phyloP scores from a whole-genome alignment of 2,329 filamentous ascomycete species.

The Colletotrichum neosansevieriae region DNA sequence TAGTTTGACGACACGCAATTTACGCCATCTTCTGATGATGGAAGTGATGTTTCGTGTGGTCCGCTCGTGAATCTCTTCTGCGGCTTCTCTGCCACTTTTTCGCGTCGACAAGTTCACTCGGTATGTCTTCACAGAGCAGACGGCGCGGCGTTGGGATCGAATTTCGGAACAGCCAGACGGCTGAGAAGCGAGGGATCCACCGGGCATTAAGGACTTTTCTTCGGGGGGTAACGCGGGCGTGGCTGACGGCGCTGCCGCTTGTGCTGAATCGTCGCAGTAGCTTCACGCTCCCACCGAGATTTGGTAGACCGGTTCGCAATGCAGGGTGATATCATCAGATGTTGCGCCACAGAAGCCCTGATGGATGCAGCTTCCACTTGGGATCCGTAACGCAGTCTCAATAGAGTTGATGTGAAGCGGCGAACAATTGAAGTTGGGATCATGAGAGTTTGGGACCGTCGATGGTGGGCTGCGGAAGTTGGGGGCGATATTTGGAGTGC shows the following conservation, averaged over 20 bases:
- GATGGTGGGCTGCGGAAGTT: neutral
- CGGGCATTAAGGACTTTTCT: constrained; percentile 8
- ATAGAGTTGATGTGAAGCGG: neutral
- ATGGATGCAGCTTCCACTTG: neutral
- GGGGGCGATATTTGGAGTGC: neutral
- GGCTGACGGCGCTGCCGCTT: neutral
- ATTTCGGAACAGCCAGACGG: constrained; percentile 12
- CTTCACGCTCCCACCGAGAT: constrained; percentile 7
- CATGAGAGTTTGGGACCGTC: neutral
- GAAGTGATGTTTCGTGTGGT: too few relatives aligned
- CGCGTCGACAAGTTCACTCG: too few relatives aligned
- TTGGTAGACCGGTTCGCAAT: constrained; percentile 3
- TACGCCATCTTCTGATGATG: neutral
- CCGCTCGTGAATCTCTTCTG: too few relatives aligned
- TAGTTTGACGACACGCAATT: neutral
- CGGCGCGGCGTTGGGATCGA: neutral
- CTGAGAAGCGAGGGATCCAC: constrained; percentile 9
- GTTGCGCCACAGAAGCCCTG: neutral
- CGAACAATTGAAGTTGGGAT: neutral
- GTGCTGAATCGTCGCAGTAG: constrained; percentile 10
- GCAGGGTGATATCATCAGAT: constrained; percentile 26
- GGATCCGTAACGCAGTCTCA: neutral
- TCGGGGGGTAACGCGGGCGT: constrained; percentile 10
- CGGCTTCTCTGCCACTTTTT: too few relatives aligned
- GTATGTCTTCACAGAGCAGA: neutral